Base-by-base conservation (phyloP, 192 early-diverging fungal genomes). In the Podila epigama region DNA sequence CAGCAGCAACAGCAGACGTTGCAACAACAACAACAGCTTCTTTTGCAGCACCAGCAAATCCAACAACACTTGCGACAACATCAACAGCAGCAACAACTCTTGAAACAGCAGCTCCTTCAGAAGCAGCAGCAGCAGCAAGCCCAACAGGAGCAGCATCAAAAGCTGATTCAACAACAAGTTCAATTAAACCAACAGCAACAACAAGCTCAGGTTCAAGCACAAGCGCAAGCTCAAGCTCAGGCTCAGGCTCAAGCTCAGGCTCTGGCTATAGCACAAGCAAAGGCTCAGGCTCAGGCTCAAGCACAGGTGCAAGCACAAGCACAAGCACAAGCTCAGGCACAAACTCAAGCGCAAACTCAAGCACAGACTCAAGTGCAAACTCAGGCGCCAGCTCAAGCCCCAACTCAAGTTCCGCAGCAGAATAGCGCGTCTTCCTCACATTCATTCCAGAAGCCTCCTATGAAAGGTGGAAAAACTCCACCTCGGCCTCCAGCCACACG, bases 1-100 rank as follows among this genome's bases (percentile, higher is more conserved):
- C 65, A 67, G 22, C 64, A 75, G 27, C 71, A 75, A 29, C 63
- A 67, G 51, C 58, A 60, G 44, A 62, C 60, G 37, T 41, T 63
- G 39, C 54, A 58, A 18, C 69, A 73, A 34, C 71, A 75, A 33
- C 70, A 75, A 51, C 72, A 77, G 32, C 28, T 64, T 31, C 32
- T 75, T 6, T 34, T 75, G 34, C 73, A 77, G 39, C 73, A 77
- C 5, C 73, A 77, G 39, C 73, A 77, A 34, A 44, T 77, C 18
- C 60, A 68, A 28, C 65, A 68, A 37, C 73, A 77, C 7, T 36
- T 68, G 5, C 73, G 64, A 22, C 66, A 68, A 20, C 66, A 68
- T 48, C 73, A 77, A n/a, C 65, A 68, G 29, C 70, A 73, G 28
- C 73, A 77, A 25, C 53, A 51, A 18, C 55, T 77, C 12, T 60